Percentiles rank a stretch among this genome's conserved stretches.
phyloP scores from a whole-genome alignment of 148 eudicot species.

The Euryodendron excelsum region DNA sequence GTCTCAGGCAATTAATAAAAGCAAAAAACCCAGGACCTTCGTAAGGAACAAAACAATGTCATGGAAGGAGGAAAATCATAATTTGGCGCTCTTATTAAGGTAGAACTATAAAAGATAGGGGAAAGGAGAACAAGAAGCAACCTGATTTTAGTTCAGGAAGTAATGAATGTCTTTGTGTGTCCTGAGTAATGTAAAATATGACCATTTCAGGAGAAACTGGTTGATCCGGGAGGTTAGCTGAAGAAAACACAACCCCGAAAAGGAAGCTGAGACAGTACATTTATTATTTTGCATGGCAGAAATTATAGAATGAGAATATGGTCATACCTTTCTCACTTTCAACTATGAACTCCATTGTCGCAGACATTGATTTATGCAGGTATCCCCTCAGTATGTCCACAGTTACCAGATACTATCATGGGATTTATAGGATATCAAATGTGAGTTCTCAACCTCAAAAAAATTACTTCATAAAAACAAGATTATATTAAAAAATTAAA shows the following conservation, averaged over 20 bases:
- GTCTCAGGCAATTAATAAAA: too few relatives aligned
- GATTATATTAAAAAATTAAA: background rate
- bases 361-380: slow-evolving; percentile 63
- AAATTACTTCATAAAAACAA: too few relatives aligned
- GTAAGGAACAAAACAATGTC: background rate
- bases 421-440: slow-evolving; percentile 14
- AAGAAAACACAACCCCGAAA: slow-evolving; percentile 9
- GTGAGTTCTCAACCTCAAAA: too few relatives aligned
- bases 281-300: background rate
- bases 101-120: background rate
- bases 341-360: slow-evolving; percentile 68
- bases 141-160: slow-evolving; percentile 80
- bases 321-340: slow-evolving; percentile 58
- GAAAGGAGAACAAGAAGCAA: slow-evolving; percentile 13
- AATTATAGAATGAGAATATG: background rate
- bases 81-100: background rate
- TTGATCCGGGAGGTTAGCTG: slow-evolving; percentile 60
- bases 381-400: slow-evolving; percentile 67
- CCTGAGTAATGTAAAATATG: slow-evolving; percentile 78
- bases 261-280: background rate
- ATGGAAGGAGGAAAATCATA: background rate
- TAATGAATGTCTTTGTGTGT: slow-evolving; percentile 70
- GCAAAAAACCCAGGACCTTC: background rate
- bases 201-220: slow-evolving; percentile 67
- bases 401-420: slow-evolving; percentile 59